phyloP scores from a whole-genome alignment of 768 basidiomycete species.

The Phanerochaete carnosa region DNA sequence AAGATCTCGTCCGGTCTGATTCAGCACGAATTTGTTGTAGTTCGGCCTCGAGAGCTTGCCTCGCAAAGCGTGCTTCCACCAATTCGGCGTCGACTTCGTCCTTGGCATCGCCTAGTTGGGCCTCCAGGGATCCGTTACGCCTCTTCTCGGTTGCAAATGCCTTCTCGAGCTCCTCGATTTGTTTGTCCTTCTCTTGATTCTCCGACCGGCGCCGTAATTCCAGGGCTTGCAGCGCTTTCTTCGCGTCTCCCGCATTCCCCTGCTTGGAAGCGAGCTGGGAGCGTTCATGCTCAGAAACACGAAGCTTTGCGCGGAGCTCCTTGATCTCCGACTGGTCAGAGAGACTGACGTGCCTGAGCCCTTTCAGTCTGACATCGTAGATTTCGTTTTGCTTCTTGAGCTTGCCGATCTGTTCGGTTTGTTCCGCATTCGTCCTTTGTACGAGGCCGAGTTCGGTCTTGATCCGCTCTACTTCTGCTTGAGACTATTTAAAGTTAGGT shows the following conservation, averaged over 20 bases:
- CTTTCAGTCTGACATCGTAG: slow-evolving; percentile 58
- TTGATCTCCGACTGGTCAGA: slow-evolving; percentile 61
- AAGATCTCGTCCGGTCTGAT: slow-evolving; percentile 29
- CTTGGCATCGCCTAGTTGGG: slow-evolving; percentile 39
- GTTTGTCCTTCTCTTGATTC: slow-evolving; percentile 47
- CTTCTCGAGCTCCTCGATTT: slow-evolving; percentile 56
- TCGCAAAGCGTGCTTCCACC: slow-evolving; percentile 29
- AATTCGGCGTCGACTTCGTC: slow-evolving; percentile 40
- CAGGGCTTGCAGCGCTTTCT: slow-evolving; percentile 43
- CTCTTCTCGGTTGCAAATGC: slow-evolving; percentile 45
- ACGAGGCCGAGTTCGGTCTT: slow-evolving; percentile 51
- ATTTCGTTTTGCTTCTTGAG: slow-evolving; percentile 58
- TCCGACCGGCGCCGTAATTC: slow-evolving; percentile 58
- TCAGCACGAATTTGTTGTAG: slow-evolving; percentile 37
- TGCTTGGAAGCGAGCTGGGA: slow-evolving; percentile 49
- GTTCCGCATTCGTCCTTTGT: slow-evolving; percentile 47
- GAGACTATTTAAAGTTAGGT: slow-evolving; percentile 42
- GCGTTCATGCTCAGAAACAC: slow-evolving; percentile 54
- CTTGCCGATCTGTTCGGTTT: slow-evolving; percentile 52
- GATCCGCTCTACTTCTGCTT: slow-evolving; percentile 53
- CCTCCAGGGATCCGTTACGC: slow-evolving; percentile 46
- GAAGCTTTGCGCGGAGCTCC: slow-evolving; percentile 56
- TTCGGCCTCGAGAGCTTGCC: slow-evolving; percentile 33
- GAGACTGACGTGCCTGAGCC: slow-evolving; percentile 47
- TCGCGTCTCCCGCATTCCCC: slow-evolving; percentile 47